These are phyloP conservation scores for Lupinus albus DNA, from an alignment of 306 rosid species.

Conservation along the genomic window DNA sequence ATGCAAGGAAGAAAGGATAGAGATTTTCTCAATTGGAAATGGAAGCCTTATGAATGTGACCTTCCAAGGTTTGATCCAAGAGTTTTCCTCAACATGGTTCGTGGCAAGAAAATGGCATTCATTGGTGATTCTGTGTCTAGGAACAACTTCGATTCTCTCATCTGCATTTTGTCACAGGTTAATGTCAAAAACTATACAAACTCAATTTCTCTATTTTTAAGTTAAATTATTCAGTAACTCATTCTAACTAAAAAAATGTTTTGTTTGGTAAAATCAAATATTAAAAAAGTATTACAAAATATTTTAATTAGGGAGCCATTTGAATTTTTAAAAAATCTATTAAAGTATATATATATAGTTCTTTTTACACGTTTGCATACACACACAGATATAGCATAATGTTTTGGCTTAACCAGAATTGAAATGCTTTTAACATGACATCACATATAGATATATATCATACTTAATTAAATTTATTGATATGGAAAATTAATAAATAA, in stretches of 20 bases:
- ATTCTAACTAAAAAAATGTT: no score
- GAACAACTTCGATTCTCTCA: slow-evolving; percentile 85
- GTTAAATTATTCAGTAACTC: no score
- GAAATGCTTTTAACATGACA: slow-evolving; percentile 37
- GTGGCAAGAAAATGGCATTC: slow-evolving; percentile 78
- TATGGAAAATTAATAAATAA: background rate
- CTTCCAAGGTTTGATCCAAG: slow-evolving; percentile 63
- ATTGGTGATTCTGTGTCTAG: slow-evolving; percentile 89
- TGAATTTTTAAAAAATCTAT: no score
- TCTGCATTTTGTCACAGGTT: slow-evolving; percentile 84
- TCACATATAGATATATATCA: background rate
- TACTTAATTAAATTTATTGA: background rate
- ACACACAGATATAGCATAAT: background rate
- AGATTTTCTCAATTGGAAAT: slow-evolving; percentile 85
- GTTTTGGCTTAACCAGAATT: slow-evolving; percentile 20
- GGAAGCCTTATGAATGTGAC: slow-evolving; percentile 78
- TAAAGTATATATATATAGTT: no score
- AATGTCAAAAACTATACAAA: background rate
- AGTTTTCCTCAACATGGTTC: slow-evolving; percentile 55
- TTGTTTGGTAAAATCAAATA: no score
- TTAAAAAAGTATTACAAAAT: no score
- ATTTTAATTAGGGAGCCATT: no score
- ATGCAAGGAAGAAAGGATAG: slow-evolving; percentile 66
- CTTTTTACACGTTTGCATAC: slow-evolving; percentile 28
- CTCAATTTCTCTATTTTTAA: background rate